Base-by-base conservation (phyloP, 139 green algal genomes). In the Zygnema circumcarinatum region DNA sequence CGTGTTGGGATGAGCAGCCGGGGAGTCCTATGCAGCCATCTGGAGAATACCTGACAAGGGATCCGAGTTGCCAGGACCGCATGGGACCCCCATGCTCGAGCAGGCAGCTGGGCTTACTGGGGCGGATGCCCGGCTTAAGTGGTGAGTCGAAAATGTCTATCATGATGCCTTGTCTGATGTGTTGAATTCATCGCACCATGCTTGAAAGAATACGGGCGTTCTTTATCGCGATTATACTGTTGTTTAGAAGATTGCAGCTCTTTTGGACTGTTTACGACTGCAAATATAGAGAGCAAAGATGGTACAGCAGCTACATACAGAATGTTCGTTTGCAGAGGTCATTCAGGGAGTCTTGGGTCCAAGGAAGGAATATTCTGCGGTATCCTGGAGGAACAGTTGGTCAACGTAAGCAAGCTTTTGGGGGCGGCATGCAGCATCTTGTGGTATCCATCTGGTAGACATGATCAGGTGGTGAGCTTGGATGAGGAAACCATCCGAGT, bases 361-460 rank as follows among this genome's bases (percentile, higher is more conserved):
- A n/a, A n/a, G n/a, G n/a, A n/a, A n/a, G n/a, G n/a, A n/a, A n/a
- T n/a, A n/a, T n/a, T n/a, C n/a, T n/a, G n/a, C n/a, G n/a, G n/a
- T n/a, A n/a, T n/a, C n/a, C n/a, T n/a, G n/a, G n/a, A n/a, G n/a
- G n/a, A n/a, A n/a, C n/a, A n/a, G n/a, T n/a, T n/a, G n/a, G n/a
- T n/a, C n/a, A n/a, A n/a, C n/a, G n/a, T n/a, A n/a, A n/a, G n/a
- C n/a, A n/a, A n/a, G n/a, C n/a, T n/a, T n/a, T n/a, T n/a, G n/a
- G n/a, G n/a, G n/a, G n/a, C n/a, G n/a, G n/a, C n/a, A 20, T 33
- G 39, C 62, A 86, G 79, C 69, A 68, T 86, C 54, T 22, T 86
- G 3, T 86, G 79, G 79, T 75, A 42, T 83, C 79, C 79, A 16
- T 35, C 42, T 35, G 62, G 67, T 3, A 82, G 33, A 20, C 67